Evolutionary conservation across 768 basidiomycete genomes (phyloP), one percentile per base, ranked within the genome.

Genomic region (Piloderma croceum): DNA sequence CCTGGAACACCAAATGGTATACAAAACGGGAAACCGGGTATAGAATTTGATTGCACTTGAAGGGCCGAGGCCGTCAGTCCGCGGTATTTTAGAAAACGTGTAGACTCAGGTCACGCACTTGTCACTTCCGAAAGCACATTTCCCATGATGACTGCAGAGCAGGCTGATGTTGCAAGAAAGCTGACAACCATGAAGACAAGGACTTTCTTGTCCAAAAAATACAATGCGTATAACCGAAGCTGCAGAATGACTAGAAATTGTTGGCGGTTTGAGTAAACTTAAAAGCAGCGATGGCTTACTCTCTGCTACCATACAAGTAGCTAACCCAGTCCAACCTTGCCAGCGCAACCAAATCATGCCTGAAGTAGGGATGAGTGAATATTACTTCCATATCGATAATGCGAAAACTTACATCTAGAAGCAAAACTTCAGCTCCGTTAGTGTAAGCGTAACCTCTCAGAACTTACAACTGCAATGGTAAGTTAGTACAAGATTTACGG

Each of bases 141-240:
- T 6, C 69, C 73, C 71, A 79, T 74, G 7, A 81, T 65, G 19
- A 59, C 61, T 0, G 69, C 70, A 2, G 74, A 70, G 0, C 65
- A 52, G 2, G 64, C 52, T 4, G 67, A 56, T 12, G 69, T 60
- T 7, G 54, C 36, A 9, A 75, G 38, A 47, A 74, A 79, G 11
- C 58, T 58, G 15, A 50, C 37, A 5, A 61, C 54, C 71, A 77
- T 76, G 15, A 74, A 39, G 3, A 56, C 56, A 3, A 82, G 64
- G 13, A 81, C 53, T 38, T 60, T 69, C 48, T 71, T 75, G 57
- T 76, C 65, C 18, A 75, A 52, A 36, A 69, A 70, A 53, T 78
- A 80, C 45, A 81, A 59, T 2, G 77, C 79, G 54, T 77, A 79
- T n/a, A 81, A 54, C 21, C 79, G 73, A 58, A 77, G 71, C 59